These are phyloP conservation scores for Mesostigma viride DNA, from an alignment of 139 green algal species.

Conservation along the genomic window DNA sequence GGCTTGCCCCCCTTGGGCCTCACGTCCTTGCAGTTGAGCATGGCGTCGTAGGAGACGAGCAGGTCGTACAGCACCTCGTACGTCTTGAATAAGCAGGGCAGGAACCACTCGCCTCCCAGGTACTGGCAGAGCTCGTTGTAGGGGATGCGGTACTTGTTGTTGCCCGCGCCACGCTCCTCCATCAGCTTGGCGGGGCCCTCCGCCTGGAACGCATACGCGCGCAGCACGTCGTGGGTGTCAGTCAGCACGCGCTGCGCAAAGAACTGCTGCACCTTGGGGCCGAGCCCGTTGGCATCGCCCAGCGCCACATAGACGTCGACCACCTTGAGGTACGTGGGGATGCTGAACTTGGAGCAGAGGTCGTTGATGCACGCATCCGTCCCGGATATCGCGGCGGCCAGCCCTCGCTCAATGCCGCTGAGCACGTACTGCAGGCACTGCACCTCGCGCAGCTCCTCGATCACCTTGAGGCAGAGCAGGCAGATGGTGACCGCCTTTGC, in stretches of 20 bases:
- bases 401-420: no score
- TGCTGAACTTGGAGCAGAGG: no score
- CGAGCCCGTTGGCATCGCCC: slow-evolving; percentile 14
- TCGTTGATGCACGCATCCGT: no score
- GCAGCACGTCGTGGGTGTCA: slow-evolving; percentile 24
- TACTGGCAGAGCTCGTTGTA: slow-evolving; percentile 33
- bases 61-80: slow-evolving; percentile 33
- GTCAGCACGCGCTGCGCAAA: slow-evolving; percentile 21
- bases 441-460: no score
- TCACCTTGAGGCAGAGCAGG: no score
- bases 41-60: slow-evolving; percentile 21
- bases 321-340: no score
- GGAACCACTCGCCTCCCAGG: slow-evolving; percentile 21
- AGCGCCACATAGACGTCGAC: slow-evolving; percentile 28
- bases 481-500: no score
- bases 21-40: slow-evolving; percentile 26
- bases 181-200: neutral
- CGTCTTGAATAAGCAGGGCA: slow-evolving; percentile 28
- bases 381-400: no score
- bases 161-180: neutral
- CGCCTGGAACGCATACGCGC: slow-evolving; percentile 8
- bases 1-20: neutral
- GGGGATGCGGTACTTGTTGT: slow-evolving; percentile 18
- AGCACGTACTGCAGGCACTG: no score
- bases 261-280: slow-evolving; percentile 23